Base-by-base conservation (phyloP, 192 early-diverging fungal species). In the Pilaira anomala region DNA sequence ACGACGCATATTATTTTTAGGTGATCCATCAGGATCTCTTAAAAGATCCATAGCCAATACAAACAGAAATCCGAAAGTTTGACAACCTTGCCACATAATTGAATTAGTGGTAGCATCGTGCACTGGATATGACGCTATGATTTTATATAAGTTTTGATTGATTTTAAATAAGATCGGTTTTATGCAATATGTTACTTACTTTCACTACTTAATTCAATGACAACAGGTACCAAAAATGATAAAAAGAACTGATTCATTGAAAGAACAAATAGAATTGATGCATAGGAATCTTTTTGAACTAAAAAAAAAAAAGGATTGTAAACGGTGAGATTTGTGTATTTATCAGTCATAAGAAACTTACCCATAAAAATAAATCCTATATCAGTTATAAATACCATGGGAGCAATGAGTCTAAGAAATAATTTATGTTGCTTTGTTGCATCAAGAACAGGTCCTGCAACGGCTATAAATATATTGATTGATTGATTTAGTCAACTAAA, bases 221-320 rank as follows among this genome's bases (percentile, higher is more conserved):
- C 72, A 2, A 74, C 72, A 29, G 72, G 72, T 9, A 74, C 63
- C 24, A 74, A 42, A 42, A 74, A 74, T 2, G 72, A 58, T 4
- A 74, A 28, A 55, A 74, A 74, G 26, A 74, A 74, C 44, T 74
- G 72, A 22, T 74, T 74, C 65, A 74, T 68, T 21, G 45, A 48
- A 8, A 60, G 57, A 3, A 74, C 62, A 53, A 68, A 74, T 14
- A 74, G 28, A 28, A 74, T 64, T 1, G 72, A 62, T 28, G 72
- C 66, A 54, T 63, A 65, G 0, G 72, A 58, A 30, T 68, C 52
- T 44, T 63, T 44, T 28, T 59, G 67, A 53, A 74, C 72, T 73
- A 54, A 24, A 46, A 33, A 25, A 9, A 19, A 60, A 9, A 66
- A 26, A 48, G 19, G 44, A 51, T 2, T 11, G 26, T 24, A 3